Conservation (phyloP, 768 basidiomycete species). For the Suillus plorans region DNA sequence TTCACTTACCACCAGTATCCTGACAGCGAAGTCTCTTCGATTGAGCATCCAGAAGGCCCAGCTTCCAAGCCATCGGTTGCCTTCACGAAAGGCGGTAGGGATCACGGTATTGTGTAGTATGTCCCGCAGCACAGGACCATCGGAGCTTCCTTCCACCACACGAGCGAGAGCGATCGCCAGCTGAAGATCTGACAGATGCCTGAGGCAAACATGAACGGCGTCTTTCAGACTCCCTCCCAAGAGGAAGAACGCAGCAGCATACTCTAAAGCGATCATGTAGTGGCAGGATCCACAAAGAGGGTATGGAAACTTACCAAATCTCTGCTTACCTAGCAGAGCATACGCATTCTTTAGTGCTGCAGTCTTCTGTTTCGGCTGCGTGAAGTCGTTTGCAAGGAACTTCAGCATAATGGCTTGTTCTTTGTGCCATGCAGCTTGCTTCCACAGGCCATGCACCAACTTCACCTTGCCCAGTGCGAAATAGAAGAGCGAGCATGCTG, state of each 20-base stretch:
- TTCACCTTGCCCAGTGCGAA: conserved; percentile 93
- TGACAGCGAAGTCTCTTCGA: conserved; percentile 84
- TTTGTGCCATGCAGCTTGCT: conserved; percentile 90
- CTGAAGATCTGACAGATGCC: conserved; percentile 87
- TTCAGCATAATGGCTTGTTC: conserved; percentile 89
- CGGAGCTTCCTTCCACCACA: conserved; percentile 77
- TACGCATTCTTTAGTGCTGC: conserved; percentile 97
- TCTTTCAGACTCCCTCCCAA: conserved; percentile 87
- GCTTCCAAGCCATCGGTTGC: conserved; percentile 90
- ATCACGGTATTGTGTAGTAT: conserved; percentile 77
- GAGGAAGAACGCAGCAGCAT: conserved; percentile 98
- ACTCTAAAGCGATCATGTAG: conserved; percentile 47
- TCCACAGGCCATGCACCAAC: conserved; percentile 93
- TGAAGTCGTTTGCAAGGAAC: conserved; percentile 90
- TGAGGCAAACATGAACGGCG: conserved; percentile 87
- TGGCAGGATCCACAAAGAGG: background rate
- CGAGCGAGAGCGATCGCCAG: conserved; percentile 86
- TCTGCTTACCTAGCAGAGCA: conserved; percentile 84
- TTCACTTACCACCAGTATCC: conserved; percentile 75
- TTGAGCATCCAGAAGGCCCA: conserved; percentile 98
- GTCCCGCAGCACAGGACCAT: conserved; percentile 71
- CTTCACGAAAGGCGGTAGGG: conserved; percentile 80
- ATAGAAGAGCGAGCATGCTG: conserved; percentile 86
- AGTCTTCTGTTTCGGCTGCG: conserved; percentile 79
- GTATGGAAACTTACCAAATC: conserved; percentile 69